These are phyloP conservation scores for Phytophthora sp. DNA, from an alignment of 352 stramenopile species.

Conservation along the genomic window DNA sequence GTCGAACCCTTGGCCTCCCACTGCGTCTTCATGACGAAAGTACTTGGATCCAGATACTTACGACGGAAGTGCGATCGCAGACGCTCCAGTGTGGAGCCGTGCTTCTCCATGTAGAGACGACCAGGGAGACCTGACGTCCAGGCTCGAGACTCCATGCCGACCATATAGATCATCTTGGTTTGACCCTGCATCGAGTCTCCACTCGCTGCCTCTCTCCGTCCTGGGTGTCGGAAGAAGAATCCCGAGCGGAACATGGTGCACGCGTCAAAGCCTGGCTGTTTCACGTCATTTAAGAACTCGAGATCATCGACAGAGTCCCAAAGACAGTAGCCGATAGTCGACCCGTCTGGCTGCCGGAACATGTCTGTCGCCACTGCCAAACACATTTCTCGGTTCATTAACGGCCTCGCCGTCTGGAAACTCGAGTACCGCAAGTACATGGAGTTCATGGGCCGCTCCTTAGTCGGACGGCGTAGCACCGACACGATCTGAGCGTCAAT, in stretches of 20 bases:
- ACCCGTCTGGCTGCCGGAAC: constrained; percentile 41
- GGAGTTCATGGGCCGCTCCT: constrained; percentile 37
- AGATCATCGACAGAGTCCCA: constrained; percentile 55
- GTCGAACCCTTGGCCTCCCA: constrained; percentile 37
- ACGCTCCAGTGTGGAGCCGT: constrained; percentile 41
- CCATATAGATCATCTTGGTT: constrained; percentile 66
- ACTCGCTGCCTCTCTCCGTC: constrained; percentile 10
- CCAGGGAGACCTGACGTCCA: constrained; percentile 32
- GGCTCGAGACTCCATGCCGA: constrained; percentile 43
- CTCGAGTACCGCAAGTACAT: constrained; percentile 38
- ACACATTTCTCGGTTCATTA: constrained; percentile 47
- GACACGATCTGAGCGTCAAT: constrained; percentile 45
- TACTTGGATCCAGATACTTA: constrained; percentile 46
- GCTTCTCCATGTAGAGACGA: constrained; percentile 47
- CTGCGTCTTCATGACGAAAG: constrained; percentile 47
- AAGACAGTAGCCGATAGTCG: constrained; percentile 62
- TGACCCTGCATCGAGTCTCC: constrained; percentile 15
- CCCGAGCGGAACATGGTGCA: constrained; percentile 52
- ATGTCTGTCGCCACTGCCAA: constrained; percentile 40
- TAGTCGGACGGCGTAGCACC: constrained; percentile 38
- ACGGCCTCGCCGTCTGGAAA: constrained; percentile 41
- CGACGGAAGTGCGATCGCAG: constrained; percentile 51
- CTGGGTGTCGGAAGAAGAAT: constrained; percentile 49
- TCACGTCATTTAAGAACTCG: constrained; percentile 18
- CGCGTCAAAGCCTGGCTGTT: constrained; percentile 20